Evolutionary conservation across 2,329 filamentous ascomycete species (phyloP), one percentile per base, ranked within the genome.

Genomic region (Apiospora pterosperma): DNA sequence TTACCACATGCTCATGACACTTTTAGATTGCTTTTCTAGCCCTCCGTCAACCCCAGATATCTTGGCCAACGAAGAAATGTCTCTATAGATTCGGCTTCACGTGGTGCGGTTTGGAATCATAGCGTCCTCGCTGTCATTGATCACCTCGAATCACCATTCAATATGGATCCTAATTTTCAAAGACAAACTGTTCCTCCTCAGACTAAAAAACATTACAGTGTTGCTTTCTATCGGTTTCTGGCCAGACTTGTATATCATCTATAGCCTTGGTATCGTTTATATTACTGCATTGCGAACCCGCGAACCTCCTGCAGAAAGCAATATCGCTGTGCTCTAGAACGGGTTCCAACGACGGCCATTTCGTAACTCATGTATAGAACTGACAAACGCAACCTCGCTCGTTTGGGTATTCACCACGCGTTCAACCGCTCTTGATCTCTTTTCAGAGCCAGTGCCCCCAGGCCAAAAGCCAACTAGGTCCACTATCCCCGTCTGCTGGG

Each of bases 401-500:
- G 21, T 55, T 55, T 55, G 31, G 28, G 48, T 55, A 21, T 34
- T 55, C 28, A 4, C 48, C 28, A 55, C 8, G 19, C 19, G 8
- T 55, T 11, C 19, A 5, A 34, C 34, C 48, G 14, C 12, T 34
- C 25, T 55, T 12, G 28, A n/a, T 55, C 34, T 5, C 21, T 39
- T 10, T 25, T 11, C 36, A 8, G 34, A 10, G 19, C 16, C 34
- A 2, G 3, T 16, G 23, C 34, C 23, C 11, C 34, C 6, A 19
- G 16, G 36, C 16, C n/a, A 23, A 11, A 60, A 60, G 34, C 3
- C 21, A 19, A 11, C 28, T 21, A n/a, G 48, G 34, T 25, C 58
- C 41, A 34, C 60, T 68, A 69, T 14, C 64, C 62, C 64, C 70
- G 69, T 59, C 67, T 42, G 31, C 65, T 59, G 59, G 66, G 34